Evolutionary conservation across 164 flowering plant genomes (phyloP).

Genomic region (Vitis amurensis): DNA sequence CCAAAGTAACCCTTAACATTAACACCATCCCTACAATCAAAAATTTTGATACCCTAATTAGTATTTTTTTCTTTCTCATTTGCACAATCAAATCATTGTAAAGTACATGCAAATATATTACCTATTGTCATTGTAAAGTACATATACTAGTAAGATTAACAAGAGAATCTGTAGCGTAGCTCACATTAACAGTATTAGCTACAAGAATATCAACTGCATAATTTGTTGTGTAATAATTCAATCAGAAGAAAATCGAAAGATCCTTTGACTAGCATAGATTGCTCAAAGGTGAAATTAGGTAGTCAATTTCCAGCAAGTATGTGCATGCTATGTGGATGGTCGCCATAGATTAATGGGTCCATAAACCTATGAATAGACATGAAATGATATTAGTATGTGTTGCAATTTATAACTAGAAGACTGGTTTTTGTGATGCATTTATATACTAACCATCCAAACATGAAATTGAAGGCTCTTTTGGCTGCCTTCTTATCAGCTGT

Average conservation of each 20-base stretch:
- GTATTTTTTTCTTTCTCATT: not conserved
- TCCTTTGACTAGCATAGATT: conserved; percentile 33
- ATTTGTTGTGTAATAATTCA: conserved; percentile 46
- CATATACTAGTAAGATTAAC: conserved; percentile 16
- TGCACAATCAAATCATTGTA: not conserved
- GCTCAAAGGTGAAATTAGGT: conserved; percentile 48
- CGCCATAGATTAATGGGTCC: conserved; percentile 48
- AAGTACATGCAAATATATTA: not conserved
- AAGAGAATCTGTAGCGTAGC: conserved; percentile 23
- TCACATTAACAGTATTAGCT: not conserved
- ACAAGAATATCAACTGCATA: conserved; percentile 22
- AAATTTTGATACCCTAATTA: not conserved
- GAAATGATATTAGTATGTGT: not conserved
- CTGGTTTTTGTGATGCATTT: no score
- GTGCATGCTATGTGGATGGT: conserved; percentile 52
- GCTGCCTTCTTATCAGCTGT: not conserved
- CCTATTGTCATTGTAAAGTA: no score
- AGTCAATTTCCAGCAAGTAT: conserved; percentile 34
- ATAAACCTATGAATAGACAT: conserved; percentile 33
- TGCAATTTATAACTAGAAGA: not conserved
- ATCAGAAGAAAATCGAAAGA: conserved; percentile 50
- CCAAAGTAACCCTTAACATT: conserved; percentile 22
- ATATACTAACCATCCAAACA: conserved; percentile 29
- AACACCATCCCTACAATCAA: conserved; percentile 16
- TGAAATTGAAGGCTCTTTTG: conserved; percentile 9